These are phyloP conservation scores for Cladosporium sp. DNA, from an alignment of 2,329 filamentous ascomycete species.

Conservation along the genomic window DNA sequence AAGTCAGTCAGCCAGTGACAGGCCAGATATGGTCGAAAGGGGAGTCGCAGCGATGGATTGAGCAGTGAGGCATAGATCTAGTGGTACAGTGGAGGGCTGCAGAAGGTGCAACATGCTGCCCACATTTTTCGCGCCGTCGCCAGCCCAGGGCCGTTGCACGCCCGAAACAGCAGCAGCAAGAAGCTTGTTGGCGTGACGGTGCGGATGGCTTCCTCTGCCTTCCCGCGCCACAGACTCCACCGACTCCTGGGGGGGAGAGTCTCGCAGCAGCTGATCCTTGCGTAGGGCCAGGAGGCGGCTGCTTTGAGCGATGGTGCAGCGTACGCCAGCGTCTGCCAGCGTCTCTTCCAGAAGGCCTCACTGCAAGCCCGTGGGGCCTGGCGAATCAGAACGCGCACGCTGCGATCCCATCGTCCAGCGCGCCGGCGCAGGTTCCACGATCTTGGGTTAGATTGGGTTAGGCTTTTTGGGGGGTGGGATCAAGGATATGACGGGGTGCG, in stretches of 20 bases:
- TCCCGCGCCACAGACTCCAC: conserved; percentile 14
- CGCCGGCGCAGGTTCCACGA: conserved; percentile 28
- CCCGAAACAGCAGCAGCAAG: conserved; percentile 36
- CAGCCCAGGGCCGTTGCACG: conserved; percentile 32
- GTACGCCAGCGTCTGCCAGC: conserved; percentile 17
- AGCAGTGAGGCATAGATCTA: conserved; percentile 36
- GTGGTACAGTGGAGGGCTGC: conserved; percentile 37
- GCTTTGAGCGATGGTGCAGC: conserved; percentile 28
- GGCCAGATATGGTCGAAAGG: conserved; percentile 34
- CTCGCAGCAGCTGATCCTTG: conserved; percentile 37
- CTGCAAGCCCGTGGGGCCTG: conserved; percentile 14
- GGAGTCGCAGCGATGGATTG: conserved; percentile 30
- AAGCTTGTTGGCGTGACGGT: conserved; percentile 33
- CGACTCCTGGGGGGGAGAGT: not conserved
- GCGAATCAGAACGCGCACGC: conserved; percentile 26
- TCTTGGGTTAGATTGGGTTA: conserved; percentile 31
- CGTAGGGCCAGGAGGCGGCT: conserved; percentile 29
- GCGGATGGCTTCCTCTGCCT: conserved; percentile 35
- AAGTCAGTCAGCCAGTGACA: conserved; percentile 34
- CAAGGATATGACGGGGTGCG: not conserved
- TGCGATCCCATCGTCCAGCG: conserved; percentile 33
- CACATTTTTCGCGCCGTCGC: conserved; percentile 28
- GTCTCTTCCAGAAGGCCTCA: conserved; percentile 26
- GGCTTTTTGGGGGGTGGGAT: conserved; percentile 7
- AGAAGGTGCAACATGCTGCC: conserved; percentile 33